Evolutionary conservation across 1,284 basidiomycete genomes (phyloP), one percentile per base, ranked within the genome.

Genomic region (Thecaphora thlaspeos): DNA sequence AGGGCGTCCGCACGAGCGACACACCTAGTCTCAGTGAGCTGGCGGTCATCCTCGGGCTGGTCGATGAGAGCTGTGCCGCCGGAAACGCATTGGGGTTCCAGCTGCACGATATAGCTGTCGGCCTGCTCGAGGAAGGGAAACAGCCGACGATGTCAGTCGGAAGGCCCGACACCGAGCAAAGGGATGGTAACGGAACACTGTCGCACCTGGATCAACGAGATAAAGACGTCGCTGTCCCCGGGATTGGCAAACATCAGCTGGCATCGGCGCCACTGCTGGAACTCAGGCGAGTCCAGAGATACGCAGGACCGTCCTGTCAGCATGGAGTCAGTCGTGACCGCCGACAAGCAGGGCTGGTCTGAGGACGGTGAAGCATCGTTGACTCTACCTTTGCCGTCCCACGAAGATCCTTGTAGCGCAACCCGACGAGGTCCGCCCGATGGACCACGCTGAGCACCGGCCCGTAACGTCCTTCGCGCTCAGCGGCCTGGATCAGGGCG

Each of bases 211-310:
- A 63, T 58, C 40, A 58, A 11, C 15, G 41, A 42, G 26, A 63
- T 17, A 23, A 63, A 63, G n/a, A 17, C 15, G 5, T 41, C 39
- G 12, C 38, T 51, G 38, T 63, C 61, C 41, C 43, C 26, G 41
- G 51, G 49, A 14, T 45, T 37, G n/a, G 24, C 21, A 41, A 63
- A 63, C 2, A 45, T 45, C 34, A 63, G 49, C 48, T 58, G 55
- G 14, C 51, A 39, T 2, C 61, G 55, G 36, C 51, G 43, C 1
- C 43, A 38, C 55, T 63, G 39, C 15, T 4, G 14, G 7, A 34
- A 17, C 17, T 7, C 32, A 34, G 12, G 11, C 32, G 17, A 14
- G 17, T 14, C n/a, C n/a, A n/a, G n/a, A n/a, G 9, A 17, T 3
- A 11, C 32, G 15, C 10, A 15, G 10, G 32, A 8, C 9, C 10